Conservation (phyloP, 2,329 filamentous ascomycete genomes). For the Pseudocercospora crystallina region DNA sequence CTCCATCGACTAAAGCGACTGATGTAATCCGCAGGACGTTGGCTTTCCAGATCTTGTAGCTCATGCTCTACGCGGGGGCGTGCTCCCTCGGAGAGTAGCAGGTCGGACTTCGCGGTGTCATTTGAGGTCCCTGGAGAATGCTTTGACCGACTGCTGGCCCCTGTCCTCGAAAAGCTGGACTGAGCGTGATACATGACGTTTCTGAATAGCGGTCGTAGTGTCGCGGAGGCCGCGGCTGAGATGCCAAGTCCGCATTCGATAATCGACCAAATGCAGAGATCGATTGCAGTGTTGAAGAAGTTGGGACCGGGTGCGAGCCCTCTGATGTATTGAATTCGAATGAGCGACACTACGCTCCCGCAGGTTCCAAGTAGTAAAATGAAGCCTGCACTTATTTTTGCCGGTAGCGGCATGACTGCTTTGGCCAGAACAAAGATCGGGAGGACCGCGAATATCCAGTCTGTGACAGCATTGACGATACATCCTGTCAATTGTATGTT, state of each 20-base stretch:
- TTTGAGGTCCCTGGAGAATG: constrained; percentile 5
- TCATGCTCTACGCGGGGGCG: neutral
- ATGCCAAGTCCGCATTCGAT: constrained; percentile 39
- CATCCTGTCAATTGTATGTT: constrained; percentile 26
- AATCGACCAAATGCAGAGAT: constrained; percentile 34
- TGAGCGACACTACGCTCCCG: constrained; percentile 27
- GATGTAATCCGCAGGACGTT: neutral
- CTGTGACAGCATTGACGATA: constrained; percentile 39
- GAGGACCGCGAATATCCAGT: constrained; percentile 39
- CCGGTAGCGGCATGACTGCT: constrained; percentile 40
- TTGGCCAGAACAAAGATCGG: constrained; percentile 43
- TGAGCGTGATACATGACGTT: constrained; percentile 17
- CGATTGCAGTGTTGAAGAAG: constrained; percentile 28
- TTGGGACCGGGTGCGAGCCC: constrained; percentile 18
- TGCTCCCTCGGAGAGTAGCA: neutral
- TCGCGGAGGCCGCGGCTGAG: constrained; percentile 34
- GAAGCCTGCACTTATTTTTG: constrained; percentile 42
- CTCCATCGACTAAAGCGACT: constrained; percentile 20
- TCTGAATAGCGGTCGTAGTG: constrained; percentile 35
- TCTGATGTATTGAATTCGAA: constrained; percentile 28
- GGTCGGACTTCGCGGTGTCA: constrained; percentile 4
- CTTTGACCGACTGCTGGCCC: constrained; percentile 3
- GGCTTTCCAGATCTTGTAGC: constrained; percentile 5
- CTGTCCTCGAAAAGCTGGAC: neutral
- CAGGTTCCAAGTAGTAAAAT: constrained; percentile 41